Conservation (phyloP, 306 rosid genomes). For the Vigna hirtella region DNA sequence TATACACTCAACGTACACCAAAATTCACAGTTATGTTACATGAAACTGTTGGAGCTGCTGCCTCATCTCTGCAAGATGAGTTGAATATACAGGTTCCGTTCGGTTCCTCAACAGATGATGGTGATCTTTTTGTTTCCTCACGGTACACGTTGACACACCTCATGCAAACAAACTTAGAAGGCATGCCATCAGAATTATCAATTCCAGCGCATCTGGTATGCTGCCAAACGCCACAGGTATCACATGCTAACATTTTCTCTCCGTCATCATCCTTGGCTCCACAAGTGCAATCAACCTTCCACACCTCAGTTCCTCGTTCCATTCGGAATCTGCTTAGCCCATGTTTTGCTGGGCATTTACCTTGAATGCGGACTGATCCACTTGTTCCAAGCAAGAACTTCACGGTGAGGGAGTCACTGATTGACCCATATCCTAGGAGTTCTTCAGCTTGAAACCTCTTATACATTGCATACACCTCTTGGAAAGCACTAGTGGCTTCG, state of each 20-base stretch:
- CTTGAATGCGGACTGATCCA: constrained; percentile 56
- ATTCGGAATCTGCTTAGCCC: constrained; percentile 63
- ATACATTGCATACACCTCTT: constrained; percentile 76
- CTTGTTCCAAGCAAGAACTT: constrained; percentile 60
- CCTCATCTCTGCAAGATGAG: constrained; percentile 44
- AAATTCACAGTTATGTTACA: constrained; percentile 48
- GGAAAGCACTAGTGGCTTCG: constrained; percentile 58
- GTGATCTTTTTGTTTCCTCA: constrained; percentile 7
- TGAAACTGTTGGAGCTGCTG: constrained; percentile 38
- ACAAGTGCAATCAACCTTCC: constrained; percentile 76
- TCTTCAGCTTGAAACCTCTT: constrained; percentile 67
- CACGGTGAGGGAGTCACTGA: constrained; percentile 53
- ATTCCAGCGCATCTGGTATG: constrained; percentile 81
- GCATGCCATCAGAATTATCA: constrained; percentile 49
- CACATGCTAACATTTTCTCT: constrained; percentile 82
- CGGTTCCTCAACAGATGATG: neutral
- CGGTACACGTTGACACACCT: constrained; percentile 22
- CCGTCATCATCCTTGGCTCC: constrained; percentile 88
- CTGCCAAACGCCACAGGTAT: constrained; percentile 77
- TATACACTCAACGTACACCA: constrained; percentile 60
- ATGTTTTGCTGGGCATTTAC: constrained; percentile 59
- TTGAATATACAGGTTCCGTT: constrained; percentile 17
- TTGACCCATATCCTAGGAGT: constrained; percentile 55
- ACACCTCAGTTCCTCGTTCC: constrained; percentile 74
- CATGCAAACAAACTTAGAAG: constrained; percentile 57